Base-by-base conservation (phyloP, 495 filamentous ascomycete species). In the Daldinia loculata region DNA sequence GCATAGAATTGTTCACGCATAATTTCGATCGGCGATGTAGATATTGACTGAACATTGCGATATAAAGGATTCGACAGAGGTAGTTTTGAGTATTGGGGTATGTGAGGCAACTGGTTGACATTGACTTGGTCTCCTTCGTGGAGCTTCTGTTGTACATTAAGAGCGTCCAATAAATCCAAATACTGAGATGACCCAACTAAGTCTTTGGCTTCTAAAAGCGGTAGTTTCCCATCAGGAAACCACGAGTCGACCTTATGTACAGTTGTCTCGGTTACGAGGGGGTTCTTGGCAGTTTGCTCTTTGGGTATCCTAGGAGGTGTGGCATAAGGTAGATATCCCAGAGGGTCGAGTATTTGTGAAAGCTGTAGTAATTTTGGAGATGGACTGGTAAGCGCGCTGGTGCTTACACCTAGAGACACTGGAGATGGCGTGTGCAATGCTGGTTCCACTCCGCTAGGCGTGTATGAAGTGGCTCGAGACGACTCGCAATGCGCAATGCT, bases 81-180 rank as follows among this genome's bases (percentile, higher is more conserved):
- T 11, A 4, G 15, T 17, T 22, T 15, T 22, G 9, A 30, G 53
- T 38, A 19, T 36, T 56, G 53, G 30, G 12, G 17, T 17, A 56
- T 22, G 11, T 17, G 30, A 5, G 17, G 43, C 4, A 48, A 2
- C 19, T 24, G 17, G 43, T 24, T 24, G 17, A 5, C 19, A 12
- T 14, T 29, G 27, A 15, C 5, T 14, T 30, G 24, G 14, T 17
- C 51, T 30, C 22, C 12, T 48, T 24, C 8, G 9, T 30, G 26
- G 22, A 17, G 19, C n/a, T 22, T 22, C 30, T 36, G 24, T 32
- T 32, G 53, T 36, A 15, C n/a, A 15, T 17, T 36, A 56, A 36
- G 5, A n/a, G 30, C 30, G 2, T 56, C 26, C 9, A 69, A 19
- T n/a, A 69, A 58, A 39, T 52, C 52, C 39, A 53, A 57, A 36